Base-by-base conservation (phyloP, 306 rosid genomes). In the Rosa chinensis region DNA sequence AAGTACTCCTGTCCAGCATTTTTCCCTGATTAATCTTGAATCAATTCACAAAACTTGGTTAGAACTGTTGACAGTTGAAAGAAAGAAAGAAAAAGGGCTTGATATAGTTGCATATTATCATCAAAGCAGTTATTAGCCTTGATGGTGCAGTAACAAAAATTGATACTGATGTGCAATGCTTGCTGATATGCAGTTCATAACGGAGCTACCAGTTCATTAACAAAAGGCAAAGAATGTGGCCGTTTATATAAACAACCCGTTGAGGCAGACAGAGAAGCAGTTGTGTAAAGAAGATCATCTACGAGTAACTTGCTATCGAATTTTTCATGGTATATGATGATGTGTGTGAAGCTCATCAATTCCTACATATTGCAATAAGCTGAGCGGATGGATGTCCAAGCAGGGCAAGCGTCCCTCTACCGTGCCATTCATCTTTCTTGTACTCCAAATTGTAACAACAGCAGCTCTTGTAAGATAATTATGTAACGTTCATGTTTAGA, bases 141-240 rank as follows among this genome's bases (percentile, higher is more conserved):
- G 63, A 6, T 35, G 18, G 10, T 72, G 35, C n/a, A 20, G 4
- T 23, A 21, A 5, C 25, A 12, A 73, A 40, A 73, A 39, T 11
- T 18, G 77, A 37, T 53, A 73, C 13, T 73, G 77, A 70, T 45
- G 39, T 70, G 35, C 37, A 44, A 12, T 45, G 35, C 49, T 40
- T 67, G 14, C 45, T 66, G 71, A 39, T 39, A 18, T 9, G 72
- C 53, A 69, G 53, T 10, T 69, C 37, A 69, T 69, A 12, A 21
- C 10, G 18, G 35, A 10, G 73, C 53, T 43, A 69, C 48, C 21
- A 20, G 17, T 8, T 68, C 50, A 10, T 14, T 70, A 21, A 44
- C 74, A 44, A 32, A 32, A 43, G 55, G 14, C 25, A 43, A 44
- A 70, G 39, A 44, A 70, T 23, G 53, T 10, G 74, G 11, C 39